These are phyloP conservation scores for Tephrocybe rancida DNA, from an alignment of 768 basidiomycete species.

Conservation along the genomic window DNA sequence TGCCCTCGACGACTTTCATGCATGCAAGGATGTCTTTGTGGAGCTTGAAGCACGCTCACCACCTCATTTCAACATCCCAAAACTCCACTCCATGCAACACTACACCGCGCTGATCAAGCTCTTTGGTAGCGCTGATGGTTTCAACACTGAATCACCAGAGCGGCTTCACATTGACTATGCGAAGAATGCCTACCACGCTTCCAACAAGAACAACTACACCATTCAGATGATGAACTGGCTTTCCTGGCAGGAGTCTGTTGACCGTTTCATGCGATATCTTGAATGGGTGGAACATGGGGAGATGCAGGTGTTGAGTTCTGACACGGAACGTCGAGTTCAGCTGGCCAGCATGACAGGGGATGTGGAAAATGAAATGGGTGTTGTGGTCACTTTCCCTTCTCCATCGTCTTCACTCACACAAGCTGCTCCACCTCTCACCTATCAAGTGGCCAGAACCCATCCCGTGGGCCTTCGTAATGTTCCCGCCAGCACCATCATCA, in stretches of 20 bases:
- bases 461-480: not conserved
- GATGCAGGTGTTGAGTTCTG: not conserved
- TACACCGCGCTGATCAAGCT: constrained; percentile 29
- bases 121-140: constrained; percentile 31
- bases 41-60: constrained; percentile 19
- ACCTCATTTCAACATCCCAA: constrained; percentile 41
- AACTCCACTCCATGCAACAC: constrained; percentile 35
- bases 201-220: constrained; percentile 29
- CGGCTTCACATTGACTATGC: constrained; percentile 45
- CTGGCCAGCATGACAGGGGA: not conserved
- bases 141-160: constrained; percentile 37
- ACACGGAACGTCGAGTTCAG: too few species aligned
- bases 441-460: not conserved
- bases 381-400: not conserved
- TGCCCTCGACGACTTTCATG: constrained; percentile 29
- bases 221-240: constrained; percentile 44
- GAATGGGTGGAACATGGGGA: constrained; percentile 23
- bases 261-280: constrained; percentile 24
- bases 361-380: not conserved
- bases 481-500: constrained; percentile 19
- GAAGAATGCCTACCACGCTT: constrained; percentile 33
- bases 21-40: constrained; percentile 30
- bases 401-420: not conserved
- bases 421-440: not conserved
- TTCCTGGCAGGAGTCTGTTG: constrained; percentile 33